Conservation (phyloP, 306 rosid genomes). For the Vicia villosa region DNA sequence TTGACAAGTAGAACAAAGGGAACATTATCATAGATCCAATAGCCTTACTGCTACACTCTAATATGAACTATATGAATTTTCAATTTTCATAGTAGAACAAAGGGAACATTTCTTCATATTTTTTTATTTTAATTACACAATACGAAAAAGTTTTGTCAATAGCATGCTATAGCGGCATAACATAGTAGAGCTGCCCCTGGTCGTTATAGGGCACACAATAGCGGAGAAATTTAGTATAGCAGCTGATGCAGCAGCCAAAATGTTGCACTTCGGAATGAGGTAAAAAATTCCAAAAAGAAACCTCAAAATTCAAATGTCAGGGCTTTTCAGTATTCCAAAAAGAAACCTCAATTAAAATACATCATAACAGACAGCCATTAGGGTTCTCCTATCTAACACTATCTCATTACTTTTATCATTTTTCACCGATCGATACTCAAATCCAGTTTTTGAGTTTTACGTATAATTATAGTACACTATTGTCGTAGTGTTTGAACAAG, state of each 20-base stretch:
- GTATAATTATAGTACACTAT: not conserved
- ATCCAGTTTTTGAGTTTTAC: not conserved
- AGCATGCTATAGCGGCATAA: not conserved
- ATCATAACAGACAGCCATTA: not conserved
- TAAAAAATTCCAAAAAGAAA: not conserved
- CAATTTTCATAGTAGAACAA: not conserved
- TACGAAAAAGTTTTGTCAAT: not conserved
- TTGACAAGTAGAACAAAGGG: not conserved
- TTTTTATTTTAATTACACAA: not conserved
- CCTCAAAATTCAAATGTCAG: not conserved
- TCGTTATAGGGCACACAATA: not conserved
- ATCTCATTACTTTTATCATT: not conserved
- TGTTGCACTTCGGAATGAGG: not conserved
- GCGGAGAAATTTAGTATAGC: not conserved
- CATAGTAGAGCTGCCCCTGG: not conserved
- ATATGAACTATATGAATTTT: not conserved
- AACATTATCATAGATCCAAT: not conserved
- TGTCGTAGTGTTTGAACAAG: not conserved
- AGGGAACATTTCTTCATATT: not conserved
- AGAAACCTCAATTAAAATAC: not conserved
- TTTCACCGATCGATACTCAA: not conserved
- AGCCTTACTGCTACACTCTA: not conserved
- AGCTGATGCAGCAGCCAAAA: not conserved
- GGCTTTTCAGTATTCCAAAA: not conserved
- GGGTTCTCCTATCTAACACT: not conserved